Evolutionary conservation across 2,329 filamentous ascomycete genomes (phyloP), one percentile per base, ranked within the genome.

Genomic region (Fusarium sp.): DNA sequence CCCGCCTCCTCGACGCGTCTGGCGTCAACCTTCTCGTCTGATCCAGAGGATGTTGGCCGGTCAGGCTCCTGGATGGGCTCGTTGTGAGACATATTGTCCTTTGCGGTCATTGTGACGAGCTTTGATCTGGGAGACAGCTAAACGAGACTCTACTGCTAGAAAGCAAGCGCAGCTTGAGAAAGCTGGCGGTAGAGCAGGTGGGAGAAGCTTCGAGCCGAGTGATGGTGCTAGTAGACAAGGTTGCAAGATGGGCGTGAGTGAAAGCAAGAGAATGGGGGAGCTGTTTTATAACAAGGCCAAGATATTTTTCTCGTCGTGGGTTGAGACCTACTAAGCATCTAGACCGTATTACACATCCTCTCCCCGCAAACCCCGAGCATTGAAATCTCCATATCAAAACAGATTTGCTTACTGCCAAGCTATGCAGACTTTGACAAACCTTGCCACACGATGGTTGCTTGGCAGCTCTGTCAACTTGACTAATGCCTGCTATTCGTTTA

Each of bases 1-100:
- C 46, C 55, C 3, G 64, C 67, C 22, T 65, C 46, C 41, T 69
- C 67, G 22, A 71, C 4, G 22, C 65, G 22, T 7, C 42, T 45
- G 5, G 31, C 42, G 6, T 55, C 50, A 5, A 25, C 54, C 29
- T 60, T 60, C 8, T 47, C 34, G 3, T 60, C 50, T 7, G 44
- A 55, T 7, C 61, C 61, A 34, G 71, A 70, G 3, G 65, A 67
- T 9, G 54, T 69, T 1, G 50, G 50, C 1, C 36, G 19, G 6
- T 25, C 25, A 26, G 34, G 46, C 24, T 24, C 45, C 12, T 50
- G 9, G n/a, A 46, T 34, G 4, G 48, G 50, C n/a, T 61, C 53
- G n/a, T 45, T 34, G 11, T 51, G 41, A 31, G 61, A 43, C 6
- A 53, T 24, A 8, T 49, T 48, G 3, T 65, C 47, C 1, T 56